Evolutionary conservation across 768 basidiomycete genomes (phyloP).

Genomic region (Austroboletus festivus): DNA sequence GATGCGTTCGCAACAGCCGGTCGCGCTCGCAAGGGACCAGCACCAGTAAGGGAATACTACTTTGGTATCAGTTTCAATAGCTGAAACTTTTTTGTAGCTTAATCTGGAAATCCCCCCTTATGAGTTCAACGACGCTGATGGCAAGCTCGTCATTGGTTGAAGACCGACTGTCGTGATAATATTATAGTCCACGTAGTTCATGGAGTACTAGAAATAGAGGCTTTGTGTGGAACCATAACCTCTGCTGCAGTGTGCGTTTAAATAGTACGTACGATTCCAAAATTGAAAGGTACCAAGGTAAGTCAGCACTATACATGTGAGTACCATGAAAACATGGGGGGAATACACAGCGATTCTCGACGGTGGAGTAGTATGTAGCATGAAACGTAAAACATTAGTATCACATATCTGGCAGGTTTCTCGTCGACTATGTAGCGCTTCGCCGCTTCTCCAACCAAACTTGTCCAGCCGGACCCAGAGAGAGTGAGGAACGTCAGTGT

Average conservation of each 20-base stretch:
- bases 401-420: too few relatives aligned
- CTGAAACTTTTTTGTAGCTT: slow-evolving; percentile 45
- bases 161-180: slow-evolving; percentile 1
- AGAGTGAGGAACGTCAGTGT: slow-evolving; percentile 5
- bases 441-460: slow-evolving; percentile 17
- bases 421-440: neutral
- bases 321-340: too few relatives aligned
- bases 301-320: too few relatives aligned
- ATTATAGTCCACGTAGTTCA: slow-evolving; percentile 19
- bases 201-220: slow-evolving; percentile 24
- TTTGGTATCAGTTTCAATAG: neutral
- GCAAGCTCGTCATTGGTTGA: slow-evolving; percentile 85
- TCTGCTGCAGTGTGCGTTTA: neutral
- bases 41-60: slow-evolving; percentile 62
- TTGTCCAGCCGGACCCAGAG: too few relatives aligned
- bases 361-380: too few relatives aligned
- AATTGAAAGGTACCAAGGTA: neutral
- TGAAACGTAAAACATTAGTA: too few relatives aligned
- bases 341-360: too few relatives aligned
- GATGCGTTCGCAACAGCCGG: slow-evolving; percentile 56
- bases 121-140: slow-evolving; percentile 83
- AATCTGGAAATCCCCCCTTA: slow-evolving; percentile 93
- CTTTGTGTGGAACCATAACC: slow-evolving; percentile 6
- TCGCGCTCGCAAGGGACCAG: slow-evolving; percentile 93
- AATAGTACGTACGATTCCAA: too few relatives aligned